A percentile compares a stretch with the other conserved stretches of the same genome.
These are phyloP conservation scores for Priceomyces haplophilus DNA, from an alignment of 805 yeast genomes.

Conservation along the genomic window DNA sequence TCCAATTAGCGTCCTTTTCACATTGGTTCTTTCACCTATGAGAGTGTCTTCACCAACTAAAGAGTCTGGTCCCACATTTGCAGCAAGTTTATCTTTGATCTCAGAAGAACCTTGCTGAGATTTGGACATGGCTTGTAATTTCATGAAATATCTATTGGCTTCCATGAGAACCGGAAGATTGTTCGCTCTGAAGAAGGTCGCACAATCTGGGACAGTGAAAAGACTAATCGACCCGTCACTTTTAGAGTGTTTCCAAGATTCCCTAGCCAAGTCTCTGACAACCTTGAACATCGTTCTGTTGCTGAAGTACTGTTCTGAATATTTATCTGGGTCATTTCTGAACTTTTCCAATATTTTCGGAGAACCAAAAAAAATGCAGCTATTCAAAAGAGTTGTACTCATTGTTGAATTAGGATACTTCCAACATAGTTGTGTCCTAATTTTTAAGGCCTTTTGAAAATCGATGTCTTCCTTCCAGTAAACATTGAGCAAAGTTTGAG, in stretches of 20 bases:
- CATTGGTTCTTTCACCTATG: slow-evolving; percentile 79
- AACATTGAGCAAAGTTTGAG: slow-evolving; percentile 60
- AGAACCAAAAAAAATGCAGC: slow-evolving; percentile 55
- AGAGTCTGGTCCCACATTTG: slow-evolving; percentile 86
- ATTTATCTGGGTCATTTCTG: slow-evolving; percentile 31
- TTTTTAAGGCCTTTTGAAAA: slow-evolving; percentile 65
- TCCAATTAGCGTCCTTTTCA: slow-evolving; percentile 84
- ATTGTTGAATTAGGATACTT: slow-evolving; percentile 74
- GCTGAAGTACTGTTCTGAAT: slow-evolving; percentile 35
- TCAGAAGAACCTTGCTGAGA: slow-evolving; percentile 23
- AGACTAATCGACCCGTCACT: slow-evolving; percentile 63
- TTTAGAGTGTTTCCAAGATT: slow-evolving; percentile 81
- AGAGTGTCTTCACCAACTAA: slow-evolving; percentile 64
- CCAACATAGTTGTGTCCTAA: slow-evolving; percentile 90
- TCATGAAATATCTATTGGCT: slow-evolving; percentile 77
- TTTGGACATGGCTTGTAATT: slow-evolving; percentile 49
- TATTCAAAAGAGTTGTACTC: slow-evolving; percentile 70
- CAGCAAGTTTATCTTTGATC: slow-evolving; percentile 52
- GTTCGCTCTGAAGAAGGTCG: slow-evolving; percentile 73
- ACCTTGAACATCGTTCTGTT: slow-evolving; percentile 60
- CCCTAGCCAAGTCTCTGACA: slow-evolving; percentile 82
- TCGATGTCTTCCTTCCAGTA: slow-evolving; percentile 68
- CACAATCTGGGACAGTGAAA: slow-evolving; percentile 65
- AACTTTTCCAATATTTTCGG: slow-evolving; percentile 52
- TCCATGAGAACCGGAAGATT: slow-evolving; percentile 82